phyloP scores from a whole-genome alignment of 73 alveolate genomes.

The Paramecium pentaurelia region DNA sequence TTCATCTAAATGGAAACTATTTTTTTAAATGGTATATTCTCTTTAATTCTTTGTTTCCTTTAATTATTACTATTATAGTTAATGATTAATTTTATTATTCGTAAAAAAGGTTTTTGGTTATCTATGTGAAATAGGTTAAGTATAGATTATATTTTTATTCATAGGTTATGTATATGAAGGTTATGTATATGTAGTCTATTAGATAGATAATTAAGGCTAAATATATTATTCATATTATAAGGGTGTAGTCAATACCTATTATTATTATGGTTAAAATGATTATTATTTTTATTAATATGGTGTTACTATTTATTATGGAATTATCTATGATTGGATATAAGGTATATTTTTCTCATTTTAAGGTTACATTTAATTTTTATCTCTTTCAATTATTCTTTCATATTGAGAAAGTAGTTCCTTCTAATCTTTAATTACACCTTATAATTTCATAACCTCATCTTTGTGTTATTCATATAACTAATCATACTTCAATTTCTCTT shows the following conservation, averaged over 20 bases:
- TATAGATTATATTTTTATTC: not conserved
- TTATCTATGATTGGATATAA: not conserved
- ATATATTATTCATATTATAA: not conserved
- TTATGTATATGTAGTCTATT: not conserved
- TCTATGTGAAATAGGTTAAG: not conserved
- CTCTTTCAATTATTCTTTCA: slow-evolving; percentile 23
- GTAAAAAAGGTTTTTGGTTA: slow-evolving; percentile 34
- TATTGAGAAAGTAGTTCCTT: slow-evolving; percentile 9
- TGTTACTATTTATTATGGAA: not conserved
- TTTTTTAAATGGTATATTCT: not conserved
- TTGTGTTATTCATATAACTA: not conserved
- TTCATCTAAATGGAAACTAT: not conserved
- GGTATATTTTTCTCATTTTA: not conserved
- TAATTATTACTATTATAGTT: not conserved
- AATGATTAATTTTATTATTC: not conserved
- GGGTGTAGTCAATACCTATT: not conserved
- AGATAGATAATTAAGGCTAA: not conserved
- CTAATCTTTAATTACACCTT: not conserved
- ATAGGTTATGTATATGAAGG: not conserved
- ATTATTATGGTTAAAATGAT: not conserved
- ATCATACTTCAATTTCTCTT: not conserved
- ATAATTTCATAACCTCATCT: not conserved
- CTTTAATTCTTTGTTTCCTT: not conserved
- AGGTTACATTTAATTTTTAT: not conserved
- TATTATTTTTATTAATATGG: no score